Percentiles rank a stretch among this genome's conserved stretches.
Evolutionary conservation across 208 protist species (phyloP).

Genomic region (Kentomonas sorsogonicus): DNA sequence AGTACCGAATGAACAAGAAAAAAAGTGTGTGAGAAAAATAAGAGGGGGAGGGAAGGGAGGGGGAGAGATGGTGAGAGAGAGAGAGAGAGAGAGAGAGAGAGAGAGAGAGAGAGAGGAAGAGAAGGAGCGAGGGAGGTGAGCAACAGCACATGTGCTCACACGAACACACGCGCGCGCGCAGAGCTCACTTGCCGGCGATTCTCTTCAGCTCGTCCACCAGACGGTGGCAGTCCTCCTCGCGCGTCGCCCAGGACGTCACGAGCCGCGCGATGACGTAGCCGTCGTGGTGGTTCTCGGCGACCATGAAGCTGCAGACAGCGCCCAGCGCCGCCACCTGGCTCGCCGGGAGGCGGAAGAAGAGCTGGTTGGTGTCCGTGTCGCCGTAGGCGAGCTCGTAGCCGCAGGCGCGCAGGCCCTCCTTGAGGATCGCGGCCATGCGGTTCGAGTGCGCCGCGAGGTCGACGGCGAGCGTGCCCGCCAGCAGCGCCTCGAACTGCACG

Average conservation of each 20-base stretch:
- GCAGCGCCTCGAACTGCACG: slow-evolving; percentile 42
- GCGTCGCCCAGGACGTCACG: slow-evolving; percentile 40
- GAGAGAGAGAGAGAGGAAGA: slow-evolving; percentile 16
- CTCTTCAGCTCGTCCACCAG: slow-evolving; percentile 28
- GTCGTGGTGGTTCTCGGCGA: slow-evolving; percentile 12
- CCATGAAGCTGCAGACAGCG: slow-evolving; percentile 15
- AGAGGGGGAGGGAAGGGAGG: neutral
- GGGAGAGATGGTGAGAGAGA: slow-evolving; percentile 1
- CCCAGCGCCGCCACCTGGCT: slow-evolving; percentile 9
- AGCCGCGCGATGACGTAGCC: slow-evolving; percentile 12
- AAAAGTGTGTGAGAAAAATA: slow-evolving; percentile 1
- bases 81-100: slow-evolving; percentile 13
- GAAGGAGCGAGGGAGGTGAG: slow-evolving; percentile 13
- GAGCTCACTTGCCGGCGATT: slow-evolving; percentile 6
- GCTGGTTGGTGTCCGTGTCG: slow-evolving; percentile 28
- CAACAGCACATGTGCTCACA: neutral
- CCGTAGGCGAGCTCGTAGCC: slow-evolving; percentile 23
- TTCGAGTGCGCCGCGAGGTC: slow-evolving; percentile 32
- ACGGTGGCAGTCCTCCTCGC: slow-evolving; percentile 32
- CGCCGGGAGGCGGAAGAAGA: slow-evolving; percentile 25
- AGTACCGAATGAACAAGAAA: no score
- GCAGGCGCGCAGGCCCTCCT: slow-evolving; percentile 26
- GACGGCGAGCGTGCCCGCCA: slow-evolving; percentile 28
- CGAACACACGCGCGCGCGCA: neutral
- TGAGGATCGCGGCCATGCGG: slow-evolving; percentile 29